Evolutionary conservation across 805 yeast genomes (phyloP).

Genomic region (Candida ovalis): DNA sequence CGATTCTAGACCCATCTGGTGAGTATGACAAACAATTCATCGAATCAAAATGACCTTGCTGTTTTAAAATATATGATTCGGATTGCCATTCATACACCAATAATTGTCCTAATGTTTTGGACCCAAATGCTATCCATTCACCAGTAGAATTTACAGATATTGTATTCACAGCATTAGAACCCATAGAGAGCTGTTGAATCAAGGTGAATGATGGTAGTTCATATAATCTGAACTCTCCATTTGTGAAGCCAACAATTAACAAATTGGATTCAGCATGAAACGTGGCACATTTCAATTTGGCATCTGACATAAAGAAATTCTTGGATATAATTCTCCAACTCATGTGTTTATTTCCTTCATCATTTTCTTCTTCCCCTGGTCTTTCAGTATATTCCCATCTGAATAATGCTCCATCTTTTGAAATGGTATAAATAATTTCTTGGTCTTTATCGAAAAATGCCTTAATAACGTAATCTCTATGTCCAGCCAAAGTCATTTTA

Average conservation of each 20-base stretch:
- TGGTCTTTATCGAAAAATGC: conserved; percentile 89
- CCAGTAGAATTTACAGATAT: conserved; percentile 79
- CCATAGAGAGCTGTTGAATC: conserved; percentile 86
- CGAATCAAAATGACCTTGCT: conserved; percentile 95
- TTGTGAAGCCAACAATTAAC: conserved; percentile 82
- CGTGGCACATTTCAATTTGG: conserved; percentile 73
- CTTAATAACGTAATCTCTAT: conserved; percentile 79
- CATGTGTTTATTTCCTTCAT: conserved; percentile 41
- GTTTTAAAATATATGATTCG: conserved; percentile 90
- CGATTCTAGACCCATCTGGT: conserved; percentile 89
- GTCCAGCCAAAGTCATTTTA: conserved; percentile 87
- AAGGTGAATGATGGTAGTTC: conserved; percentile 78
- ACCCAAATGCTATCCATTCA: conserved; percentile 97
- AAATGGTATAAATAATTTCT: conserved; percentile 84
- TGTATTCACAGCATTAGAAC: conserved; percentile 83
- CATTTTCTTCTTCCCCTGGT: conserved; percentile 45
- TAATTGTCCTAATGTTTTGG: conserved; percentile 85
- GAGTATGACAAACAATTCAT: conserved; percentile 82
- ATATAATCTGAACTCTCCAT: conserved; percentile 88
- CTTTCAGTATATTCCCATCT: conserved; percentile 81
- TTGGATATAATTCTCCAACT: conserved; percentile 84
- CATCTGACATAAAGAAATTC: conserved; percentile 68
- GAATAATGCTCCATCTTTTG: conserved; percentile 92
- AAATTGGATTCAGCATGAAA: conserved; percentile 72
- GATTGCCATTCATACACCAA: conserved; percentile 99